phyloP scores from a whole-genome alignment of 768 basidiomycete species.

The Rhodotorula graminis region DNA sequence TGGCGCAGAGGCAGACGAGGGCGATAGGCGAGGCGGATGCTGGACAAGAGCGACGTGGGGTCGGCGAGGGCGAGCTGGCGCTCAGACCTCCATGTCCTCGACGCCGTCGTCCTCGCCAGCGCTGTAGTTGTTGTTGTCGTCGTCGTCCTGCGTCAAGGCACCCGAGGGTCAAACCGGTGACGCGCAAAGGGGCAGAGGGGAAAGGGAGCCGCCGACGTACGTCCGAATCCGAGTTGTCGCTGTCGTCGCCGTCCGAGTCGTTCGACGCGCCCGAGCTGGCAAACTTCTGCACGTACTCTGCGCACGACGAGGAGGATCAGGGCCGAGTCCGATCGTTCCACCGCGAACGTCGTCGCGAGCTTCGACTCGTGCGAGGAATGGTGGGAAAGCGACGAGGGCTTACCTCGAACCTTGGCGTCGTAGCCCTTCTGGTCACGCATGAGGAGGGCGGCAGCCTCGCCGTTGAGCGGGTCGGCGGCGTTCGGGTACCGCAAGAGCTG shows the following conservation, averaged over 20 bases:
- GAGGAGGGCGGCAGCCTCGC: conserved; percentile 91
- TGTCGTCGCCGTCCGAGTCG: conserved; percentile 56
- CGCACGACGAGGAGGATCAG: too few relatives aligned
- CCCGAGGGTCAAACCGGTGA: too few relatives aligned
- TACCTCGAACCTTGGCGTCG: conserved; percentile 86
- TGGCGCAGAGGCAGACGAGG: too few relatives aligned
- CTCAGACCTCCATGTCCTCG: conserved; percentile 45
- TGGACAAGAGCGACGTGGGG: too few relatives aligned
- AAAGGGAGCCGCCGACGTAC: not conserved
- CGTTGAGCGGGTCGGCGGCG: conserved; percentile 94
- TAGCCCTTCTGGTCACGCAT: conserved; percentile 98
- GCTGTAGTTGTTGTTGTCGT: conserved; percentile 62
- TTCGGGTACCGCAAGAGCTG: conserved; percentile 97
- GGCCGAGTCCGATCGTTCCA: too few relatives aligned
- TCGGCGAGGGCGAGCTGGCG: too few relatives aligned
- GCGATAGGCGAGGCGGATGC: too few relatives aligned
- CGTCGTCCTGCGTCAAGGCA: conserved; percentile 79
- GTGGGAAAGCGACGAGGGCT: conserved; percentile 41
- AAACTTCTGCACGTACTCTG: conserved; percentile 92
- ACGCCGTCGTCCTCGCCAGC: conserved; percentile 58
- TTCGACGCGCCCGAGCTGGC: conserved; percentile 86
- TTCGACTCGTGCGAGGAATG: too few relatives aligned
- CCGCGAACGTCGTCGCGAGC: too few relatives aligned
- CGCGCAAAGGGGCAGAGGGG: too few relatives aligned
- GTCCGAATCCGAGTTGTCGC: conserved; percentile 58